Evolutionary conservation across 192 early-diverging fungal species (phyloP).

Genomic region (Tieghemiomyces parasiticus): DNA sequence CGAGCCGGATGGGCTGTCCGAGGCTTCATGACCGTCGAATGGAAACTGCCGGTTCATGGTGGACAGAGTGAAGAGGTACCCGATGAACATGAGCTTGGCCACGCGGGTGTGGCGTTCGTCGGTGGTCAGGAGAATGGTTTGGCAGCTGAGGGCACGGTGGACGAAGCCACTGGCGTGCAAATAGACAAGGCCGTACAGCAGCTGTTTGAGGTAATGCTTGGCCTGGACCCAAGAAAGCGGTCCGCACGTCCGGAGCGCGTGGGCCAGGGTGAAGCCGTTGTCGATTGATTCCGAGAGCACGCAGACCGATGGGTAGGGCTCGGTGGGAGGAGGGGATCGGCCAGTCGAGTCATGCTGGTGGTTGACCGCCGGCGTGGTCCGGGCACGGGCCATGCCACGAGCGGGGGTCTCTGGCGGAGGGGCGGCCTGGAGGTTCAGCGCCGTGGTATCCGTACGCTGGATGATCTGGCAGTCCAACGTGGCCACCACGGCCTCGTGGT

Average conservation of each 20-base stretch:
- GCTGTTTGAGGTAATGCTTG: conserved; percentile 46
- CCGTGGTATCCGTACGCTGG: background rate
- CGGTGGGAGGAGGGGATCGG: background rate
- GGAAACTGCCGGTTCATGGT: conserved; percentile 24
- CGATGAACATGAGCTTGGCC: conserved; percentile 47
- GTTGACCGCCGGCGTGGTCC: conserved; percentile 20
- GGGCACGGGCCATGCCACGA: conserved; percentile 15
- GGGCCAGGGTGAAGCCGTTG: conserved; percentile 35
- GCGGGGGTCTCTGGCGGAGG: background rate
- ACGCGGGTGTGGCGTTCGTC: conserved; percentile 16
- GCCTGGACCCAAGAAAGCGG: conserved; percentile 34
- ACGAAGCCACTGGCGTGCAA: conserved; percentile 50
- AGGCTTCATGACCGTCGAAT: too few species aligned
- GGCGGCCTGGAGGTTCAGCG: background rate
- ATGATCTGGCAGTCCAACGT: background rate
- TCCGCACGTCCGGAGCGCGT: conserved; percentile 49
- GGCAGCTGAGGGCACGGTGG: conserved; percentile 33
- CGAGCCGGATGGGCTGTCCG: too few species aligned
- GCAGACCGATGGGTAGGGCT: background rate
- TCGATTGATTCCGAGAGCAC: conserved; percentile 33
- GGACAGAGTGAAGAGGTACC: conserved; percentile 43
- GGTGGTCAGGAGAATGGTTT: conserved; percentile 21
- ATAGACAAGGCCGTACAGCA: conserved; percentile 42
- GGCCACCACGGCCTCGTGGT: conserved; percentile 1
- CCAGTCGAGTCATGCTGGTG: conserved; percentile 15